These are phyloP conservation scores for Aspergillus viridinutans DNA, from an alignment of 2,329 filamentous ascomycete genomes.

Conservation along the genomic window DNA sequence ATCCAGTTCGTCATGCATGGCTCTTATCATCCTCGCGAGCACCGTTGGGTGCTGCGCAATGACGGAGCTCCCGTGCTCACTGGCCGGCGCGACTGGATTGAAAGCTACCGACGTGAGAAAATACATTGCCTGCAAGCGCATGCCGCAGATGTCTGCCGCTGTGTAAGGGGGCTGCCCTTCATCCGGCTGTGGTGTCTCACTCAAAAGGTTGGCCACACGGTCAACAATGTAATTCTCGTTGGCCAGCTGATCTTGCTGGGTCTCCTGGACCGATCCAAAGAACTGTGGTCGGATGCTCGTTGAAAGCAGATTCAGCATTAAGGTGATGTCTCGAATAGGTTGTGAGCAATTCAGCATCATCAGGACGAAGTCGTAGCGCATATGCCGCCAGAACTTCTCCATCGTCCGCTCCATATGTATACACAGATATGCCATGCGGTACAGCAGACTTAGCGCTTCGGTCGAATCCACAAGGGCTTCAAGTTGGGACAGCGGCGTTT, in stretches of 20 bases:
- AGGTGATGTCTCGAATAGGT: conserved; percentile 51
- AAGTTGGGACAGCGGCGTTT: conserved; percentile 40
- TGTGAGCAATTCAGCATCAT: conserved; percentile 57
- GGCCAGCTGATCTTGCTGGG: conserved; percentile 35
- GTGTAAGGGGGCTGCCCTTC: conserved; percentile 41
- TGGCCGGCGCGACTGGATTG: conserved; percentile 55
- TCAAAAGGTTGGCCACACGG: conserved; percentile 55
- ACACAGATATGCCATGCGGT: conserved; percentile 49
- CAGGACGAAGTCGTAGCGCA: conserved; percentile 55
- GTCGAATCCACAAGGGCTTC: conserved; percentile 51
- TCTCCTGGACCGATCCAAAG: conserved; percentile 51
- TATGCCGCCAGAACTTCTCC: conserved; percentile 52
- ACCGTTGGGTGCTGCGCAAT: conserved; percentile 65
- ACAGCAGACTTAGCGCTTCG: conserved; percentile 52
- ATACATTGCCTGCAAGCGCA: conserved; percentile 43
- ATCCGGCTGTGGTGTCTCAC: conserved; percentile 47
- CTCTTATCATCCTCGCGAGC: conserved; percentile 69
- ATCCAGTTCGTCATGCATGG: conserved; percentile 69
- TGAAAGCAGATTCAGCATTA: conserved; percentile 52
- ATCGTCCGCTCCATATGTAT: conserved; percentile 40
- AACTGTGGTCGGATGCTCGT: conserved; percentile 52
- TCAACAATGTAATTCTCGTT: conserved; percentile 51
- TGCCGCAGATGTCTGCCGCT: conserved; percentile 35
- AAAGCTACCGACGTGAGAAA: conserved; percentile 42
- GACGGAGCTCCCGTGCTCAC: conserved; percentile 54